Percentiles rank a stretch among this genome's conserved stretches.
phyloP scores from a whole-genome alignment of 257 asterid species.

The Solanum piurae region DNA sequence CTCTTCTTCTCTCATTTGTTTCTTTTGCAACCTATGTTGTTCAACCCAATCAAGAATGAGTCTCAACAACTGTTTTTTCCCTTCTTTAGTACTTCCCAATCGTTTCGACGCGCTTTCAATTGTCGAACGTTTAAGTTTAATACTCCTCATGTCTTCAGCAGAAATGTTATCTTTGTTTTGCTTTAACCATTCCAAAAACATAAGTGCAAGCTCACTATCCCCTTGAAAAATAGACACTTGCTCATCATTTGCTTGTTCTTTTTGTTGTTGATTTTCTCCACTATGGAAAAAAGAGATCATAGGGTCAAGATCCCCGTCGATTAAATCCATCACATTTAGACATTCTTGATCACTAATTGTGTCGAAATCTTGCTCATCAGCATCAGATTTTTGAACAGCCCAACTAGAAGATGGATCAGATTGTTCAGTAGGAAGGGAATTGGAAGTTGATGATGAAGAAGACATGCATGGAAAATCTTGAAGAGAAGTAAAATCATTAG shows the following conservation, averaged over 20 bases:
- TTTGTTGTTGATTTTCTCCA: conserved; percentile 16
- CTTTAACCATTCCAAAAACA: conserved; percentile 83
- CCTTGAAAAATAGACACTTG: conserved; percentile 40
- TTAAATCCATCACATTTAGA: conserved; percentile 49
- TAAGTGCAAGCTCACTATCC: conserved; percentile 47
- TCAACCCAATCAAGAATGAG: conserved; percentile 88
- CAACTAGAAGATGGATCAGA: conserved; percentile 17
- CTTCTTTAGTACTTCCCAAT: conserved; percentile 55
- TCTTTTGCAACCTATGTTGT: conserved; percentile 57
- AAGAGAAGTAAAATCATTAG: conserved; percentile 48
- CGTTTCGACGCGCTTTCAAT: conserved; percentile 68
- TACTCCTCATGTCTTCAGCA: conserved; percentile 75
- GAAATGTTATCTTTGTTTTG: conserved; percentile 63
- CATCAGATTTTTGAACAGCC: conserved; percentile 23
- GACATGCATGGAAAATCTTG: conserved; percentile 62
- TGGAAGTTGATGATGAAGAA: conserved; percentile 27
- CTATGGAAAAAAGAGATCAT: conserved; percentile 35
- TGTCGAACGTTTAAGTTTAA: conserved; percentile 72
- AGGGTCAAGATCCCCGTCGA: conserved; percentile 43
- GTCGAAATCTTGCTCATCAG: conserved; percentile 20
- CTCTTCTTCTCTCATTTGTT: conserved; percentile 12
- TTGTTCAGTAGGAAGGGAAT: conserved; percentile 16
- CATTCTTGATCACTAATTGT: conserved; percentile 27
- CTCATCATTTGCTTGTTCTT: background rate
- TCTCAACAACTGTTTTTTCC: conserved; percentile 58